These are phyloP conservation scores for Amanita subjunquillea DNA, from an alignment of 768 basidiomycete genomes.

Conservation along the genomic window DNA sequence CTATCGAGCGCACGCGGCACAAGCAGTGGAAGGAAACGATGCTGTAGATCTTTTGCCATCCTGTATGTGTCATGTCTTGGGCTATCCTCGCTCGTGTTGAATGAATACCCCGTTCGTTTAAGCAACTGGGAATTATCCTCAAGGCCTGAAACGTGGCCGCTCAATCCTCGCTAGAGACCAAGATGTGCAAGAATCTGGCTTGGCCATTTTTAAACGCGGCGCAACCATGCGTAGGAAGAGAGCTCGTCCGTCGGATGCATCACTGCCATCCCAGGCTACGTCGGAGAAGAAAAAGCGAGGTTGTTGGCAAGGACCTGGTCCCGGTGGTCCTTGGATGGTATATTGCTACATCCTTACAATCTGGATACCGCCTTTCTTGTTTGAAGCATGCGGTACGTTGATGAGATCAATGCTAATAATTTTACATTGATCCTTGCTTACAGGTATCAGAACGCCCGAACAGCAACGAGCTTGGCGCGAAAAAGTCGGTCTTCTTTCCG, in stretches of 20 bases:
- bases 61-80: constrained; percentile 41
- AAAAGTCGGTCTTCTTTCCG: constrained; percentile 85
- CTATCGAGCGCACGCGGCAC: constrained; percentile 81
- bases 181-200: constrained; percentile 83
- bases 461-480: constrained; percentile 97
- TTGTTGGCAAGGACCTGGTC: constrained; percentile 77
- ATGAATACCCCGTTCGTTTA: constrained; percentile 3
- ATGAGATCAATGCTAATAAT: not conserved
- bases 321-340: constrained; percentile 90
- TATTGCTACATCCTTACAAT: constrained; percentile 84
- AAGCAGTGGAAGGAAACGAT: constrained; percentile 55
- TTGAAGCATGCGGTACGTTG: constrained; percentile 67
- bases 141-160: constrained; percentile 70
- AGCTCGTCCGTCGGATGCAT: constrained; percentile 31
- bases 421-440: not conserved
- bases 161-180: constrained; percentile 88
- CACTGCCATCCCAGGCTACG: constrained; percentile 23
- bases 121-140: constrained; percentile 79
- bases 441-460: constrained; percentile 84
- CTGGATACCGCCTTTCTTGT: constrained; percentile 70
- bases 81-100: constrained; percentile 6
- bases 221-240: constrained; percentile 70
- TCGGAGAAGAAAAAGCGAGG: constrained; percentile 31
- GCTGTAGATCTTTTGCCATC: constrained; percentile 70
- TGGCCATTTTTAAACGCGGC: constrained; percentile 84